Evolutionary conservation across 2,329 filamentous ascomycete species (phyloP).

Genomic region (Grosmannia serpens): DNA sequence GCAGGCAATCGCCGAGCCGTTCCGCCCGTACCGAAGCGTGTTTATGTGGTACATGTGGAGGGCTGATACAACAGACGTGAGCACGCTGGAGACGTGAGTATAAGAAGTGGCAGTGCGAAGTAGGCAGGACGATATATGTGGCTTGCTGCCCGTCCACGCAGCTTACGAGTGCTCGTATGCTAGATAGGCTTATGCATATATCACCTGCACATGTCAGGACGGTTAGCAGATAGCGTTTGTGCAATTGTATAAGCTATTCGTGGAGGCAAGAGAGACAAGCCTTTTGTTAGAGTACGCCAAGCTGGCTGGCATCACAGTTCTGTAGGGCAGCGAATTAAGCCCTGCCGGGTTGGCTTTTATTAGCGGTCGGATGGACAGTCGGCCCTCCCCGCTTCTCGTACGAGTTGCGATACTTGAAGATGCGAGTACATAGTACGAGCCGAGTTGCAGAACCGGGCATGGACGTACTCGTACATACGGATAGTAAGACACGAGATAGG

Average conservation of each 20-base stretch:
- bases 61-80: constrained; percentile 67
- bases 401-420: background rate
- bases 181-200: background rate
- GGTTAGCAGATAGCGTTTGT: too few relatives aligned
- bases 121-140: background rate
- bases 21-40: constrained; percentile 76
- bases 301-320: background rate
- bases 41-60: constrained; percentile 99
- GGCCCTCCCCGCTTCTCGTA: background rate
- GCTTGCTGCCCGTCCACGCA: background rate
- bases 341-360: background rate
- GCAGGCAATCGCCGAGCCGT: constrained; percentile 67
- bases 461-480: too few relatives aligned
- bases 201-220: too few relatives aligned
- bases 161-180: too few relatives aligned
- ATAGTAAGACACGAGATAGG: too few relatives aligned
- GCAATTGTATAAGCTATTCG: too few relatives aligned
- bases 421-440: background rate
- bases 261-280: too few relatives aligned
- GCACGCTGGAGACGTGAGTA: constrained; percentile 28
- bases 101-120: background rate
- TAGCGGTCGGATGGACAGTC: background rate
- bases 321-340: background rate
- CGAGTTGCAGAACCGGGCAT: too few relatives aligned
- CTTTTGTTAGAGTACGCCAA: background rate